These are phyloP conservation scores for Magnolia kwangsiensis DNA, from an alignment of 164 flowering plant species.

Conservation along the genomic window DNA sequence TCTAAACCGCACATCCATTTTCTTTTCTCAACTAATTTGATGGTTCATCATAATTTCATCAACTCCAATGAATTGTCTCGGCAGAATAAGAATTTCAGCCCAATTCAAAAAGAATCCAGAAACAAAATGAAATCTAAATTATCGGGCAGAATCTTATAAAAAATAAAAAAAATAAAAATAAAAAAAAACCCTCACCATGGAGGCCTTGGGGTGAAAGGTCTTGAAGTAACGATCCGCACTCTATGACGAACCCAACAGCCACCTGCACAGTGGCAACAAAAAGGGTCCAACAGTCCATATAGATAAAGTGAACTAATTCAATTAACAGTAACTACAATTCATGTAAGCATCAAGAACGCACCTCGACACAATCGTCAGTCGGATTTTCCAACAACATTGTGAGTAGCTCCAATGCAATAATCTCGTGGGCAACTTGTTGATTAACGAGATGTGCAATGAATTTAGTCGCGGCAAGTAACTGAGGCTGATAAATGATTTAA, in stretches of 20 bases:
- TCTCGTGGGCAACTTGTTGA: slow-evolving; percentile 93
- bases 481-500: slow-evolving; percentile 44
- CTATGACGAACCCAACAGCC: slow-evolving; percentile 90
- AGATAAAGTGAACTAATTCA: background rate
- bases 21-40: too few species aligned
- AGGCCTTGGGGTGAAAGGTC: slow-evolving; percentile 84
- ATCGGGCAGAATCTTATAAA: background rate
- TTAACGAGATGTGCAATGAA: slow-evolving; percentile 94
- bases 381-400: slow-evolving; percentile 74
- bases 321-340: background rate
- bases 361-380: slow-evolving; percentile 93
- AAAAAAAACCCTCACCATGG: slow-evolving; percentile 52
- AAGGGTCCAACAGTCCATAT: background rate
- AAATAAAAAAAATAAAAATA: too few species aligned
- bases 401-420: slow-evolving; percentile 86
- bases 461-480: slow-evolving; percentile 81
- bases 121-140: background rate
- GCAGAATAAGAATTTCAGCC: background rate
- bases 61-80: too few species aligned
- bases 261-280: slow-evolving; percentile 27
- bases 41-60: too few species aligned
- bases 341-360: background rate
- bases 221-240: slow-evolving; percentile 90
- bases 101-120: background rate
- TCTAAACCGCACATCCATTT: too few species aligned